Conservation (phyloP, 1,284 basidiomycete genomes). For the Phenoliferia sp. region DNA sequence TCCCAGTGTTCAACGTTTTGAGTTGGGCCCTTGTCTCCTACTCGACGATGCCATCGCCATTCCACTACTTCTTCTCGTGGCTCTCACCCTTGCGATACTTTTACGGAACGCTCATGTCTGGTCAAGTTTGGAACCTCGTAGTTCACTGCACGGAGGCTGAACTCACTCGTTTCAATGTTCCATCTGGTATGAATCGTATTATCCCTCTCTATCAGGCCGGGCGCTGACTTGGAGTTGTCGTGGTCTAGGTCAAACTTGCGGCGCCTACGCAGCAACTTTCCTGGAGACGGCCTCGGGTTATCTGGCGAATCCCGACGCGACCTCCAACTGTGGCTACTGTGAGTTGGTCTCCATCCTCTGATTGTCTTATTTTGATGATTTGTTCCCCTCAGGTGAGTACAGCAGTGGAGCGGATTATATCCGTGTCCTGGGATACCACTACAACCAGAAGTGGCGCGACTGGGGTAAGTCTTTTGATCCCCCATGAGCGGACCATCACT, state of each 20-base stretch:
- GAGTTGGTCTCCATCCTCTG: too few relatives aligned
- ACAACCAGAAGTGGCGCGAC: neutral
- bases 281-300: constrained; percentile 55
- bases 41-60: neutral
- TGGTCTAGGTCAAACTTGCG: constrained; percentile 6
- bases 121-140: too few relatives aligned
- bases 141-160: constrained; percentile 1
- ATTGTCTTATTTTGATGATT: neutral
- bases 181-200: too few relatives aligned
- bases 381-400: too few relatives aligned
- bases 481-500: too few relatives aligned
- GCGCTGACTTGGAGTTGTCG: too few relatives aligned
- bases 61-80: constrained; percentile 9
- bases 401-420: neutral
- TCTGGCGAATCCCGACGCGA: constrained; percentile 64
- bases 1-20: constrained; percentile 6
- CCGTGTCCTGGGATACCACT: neutral
- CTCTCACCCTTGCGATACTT: constrained; percentile 2
- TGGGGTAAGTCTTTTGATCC: too few relatives aligned
- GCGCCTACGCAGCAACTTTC: constrained; percentile 3
- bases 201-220: too few relatives aligned
- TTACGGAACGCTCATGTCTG: neutral
- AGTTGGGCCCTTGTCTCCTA: neutral
- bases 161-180: constrained; percentile 2
- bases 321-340: constrained; percentile 53